A percentile compares a stretch with the other conserved stretches of the same genome.
Evolutionary conservation across 352 stramenopile genomes (phyloP).

Genomic region (Thraustotheca clavata): DNA sequence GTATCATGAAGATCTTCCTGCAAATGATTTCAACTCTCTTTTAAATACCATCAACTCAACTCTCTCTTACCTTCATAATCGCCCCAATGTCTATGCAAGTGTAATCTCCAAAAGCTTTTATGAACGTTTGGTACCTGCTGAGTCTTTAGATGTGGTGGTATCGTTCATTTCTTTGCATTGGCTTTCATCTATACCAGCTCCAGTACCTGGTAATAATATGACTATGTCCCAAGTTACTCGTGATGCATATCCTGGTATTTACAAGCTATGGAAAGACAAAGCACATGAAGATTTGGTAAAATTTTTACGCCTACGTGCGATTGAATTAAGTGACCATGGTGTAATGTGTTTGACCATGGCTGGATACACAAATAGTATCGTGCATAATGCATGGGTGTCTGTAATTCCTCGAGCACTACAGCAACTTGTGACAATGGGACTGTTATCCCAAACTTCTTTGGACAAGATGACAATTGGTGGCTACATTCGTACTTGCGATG

Average conservation of each 20-base stretch:
- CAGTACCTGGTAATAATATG: not conserved
- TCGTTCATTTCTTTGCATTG: slow-evolving; percentile 4
- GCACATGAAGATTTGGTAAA: not conserved
- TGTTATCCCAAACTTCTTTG: not conserved
- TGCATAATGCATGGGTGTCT: not conserved
- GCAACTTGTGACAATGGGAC: not conserved
- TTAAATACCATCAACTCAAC: not conserved
- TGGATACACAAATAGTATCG: not conserved
- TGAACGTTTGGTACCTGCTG: not conserved
- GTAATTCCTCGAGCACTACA: not conserved
- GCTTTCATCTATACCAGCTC: not conserved
- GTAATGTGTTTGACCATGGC: not conserved
- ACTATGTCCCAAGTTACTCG: not conserved
- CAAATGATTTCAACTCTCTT: not conserved
- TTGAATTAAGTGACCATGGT: not conserved
- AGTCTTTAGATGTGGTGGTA: not conserved
- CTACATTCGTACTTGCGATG: not conserved
- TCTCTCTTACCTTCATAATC: not conserved
- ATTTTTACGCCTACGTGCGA: not conserved
- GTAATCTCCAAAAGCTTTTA: slow-evolving; percentile 4
- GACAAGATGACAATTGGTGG: not conserved
- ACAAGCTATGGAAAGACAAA: not conserved
- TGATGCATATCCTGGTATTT: not conserved
- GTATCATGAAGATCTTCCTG: not conserved
- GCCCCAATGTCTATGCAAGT: not conserved